Evolutionary conservation across 306 rosid genomes (phyloP).

Genomic region (Fragaria vesca): DNA sequence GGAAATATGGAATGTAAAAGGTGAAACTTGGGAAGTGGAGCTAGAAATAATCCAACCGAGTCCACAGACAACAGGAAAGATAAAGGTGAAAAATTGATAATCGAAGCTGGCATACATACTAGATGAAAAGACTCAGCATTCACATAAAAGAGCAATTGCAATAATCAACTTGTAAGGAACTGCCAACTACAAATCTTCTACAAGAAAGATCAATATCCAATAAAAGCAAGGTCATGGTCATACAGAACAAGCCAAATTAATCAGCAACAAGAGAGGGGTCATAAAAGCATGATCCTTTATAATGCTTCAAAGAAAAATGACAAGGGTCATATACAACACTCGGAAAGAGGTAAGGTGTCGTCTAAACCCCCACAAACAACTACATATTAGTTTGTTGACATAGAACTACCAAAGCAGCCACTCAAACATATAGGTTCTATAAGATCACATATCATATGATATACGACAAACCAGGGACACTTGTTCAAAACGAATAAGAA

Average conservation of each 20-base stretch:
- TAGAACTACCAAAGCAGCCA: conserved; percentile 33
- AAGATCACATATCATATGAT: conserved; percentile 49
- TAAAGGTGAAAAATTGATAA: no score
- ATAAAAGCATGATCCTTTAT: conserved; percentile 22
- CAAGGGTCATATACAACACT: conserved; percentile 34
- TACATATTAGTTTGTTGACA: conserved; percentile 38
- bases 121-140: no score
- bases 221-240: conserved; percentile 13
- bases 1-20: no score
- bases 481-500: conserved; percentile 40
- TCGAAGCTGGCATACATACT: no score
- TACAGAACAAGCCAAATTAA: conserved; percentile 11
- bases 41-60: no score
- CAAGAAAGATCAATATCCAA: background rate
- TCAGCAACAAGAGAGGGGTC: conserved; percentile 9
- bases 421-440: conserved; percentile 40
- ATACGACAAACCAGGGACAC: conserved; percentile 38
- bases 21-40: no score
- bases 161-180: background rate
- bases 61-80: no score
- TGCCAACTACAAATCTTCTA: background rate
- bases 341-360: conserved; percentile 25
- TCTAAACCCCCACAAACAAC: conserved; percentile 39
- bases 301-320: conserved; percentile 27
- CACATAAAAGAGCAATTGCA: background rate